Percentiles rank a stretch among this genome's conserved stretches.
Evolutionary conservation across 75 land plant genomes (phyloP).

Genomic region (Chamaecyparis obtusa): DNA sequence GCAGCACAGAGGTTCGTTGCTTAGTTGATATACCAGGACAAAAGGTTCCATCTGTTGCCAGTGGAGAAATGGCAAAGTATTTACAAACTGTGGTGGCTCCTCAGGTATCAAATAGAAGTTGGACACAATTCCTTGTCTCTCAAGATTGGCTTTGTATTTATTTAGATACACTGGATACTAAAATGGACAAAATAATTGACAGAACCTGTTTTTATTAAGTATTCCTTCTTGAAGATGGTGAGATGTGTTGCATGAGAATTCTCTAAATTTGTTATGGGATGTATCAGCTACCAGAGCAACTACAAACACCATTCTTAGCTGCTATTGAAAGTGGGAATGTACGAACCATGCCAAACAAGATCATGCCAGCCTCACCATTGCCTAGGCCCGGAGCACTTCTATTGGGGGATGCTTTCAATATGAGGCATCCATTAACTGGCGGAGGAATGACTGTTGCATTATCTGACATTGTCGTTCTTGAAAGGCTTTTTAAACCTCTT

Average conservation of each 20-base stretch:
- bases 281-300: slow-evolving; percentile 64
- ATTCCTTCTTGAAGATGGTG: background rate
- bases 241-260: background rate
- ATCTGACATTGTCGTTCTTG: slow-evolving; percentile 75
- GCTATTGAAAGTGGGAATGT: slow-evolving; percentile 69
- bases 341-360: slow-evolving; percentile 81
- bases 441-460: slow-evolving; percentile 99
- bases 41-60: slow-evolving; percentile 79
- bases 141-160: background rate
- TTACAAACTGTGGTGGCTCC: slow-evolving; percentile 80
- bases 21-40: slow-evolving; percentile 91
- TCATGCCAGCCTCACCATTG: slow-evolving; percentile 88
- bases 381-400: slow-evolving; percentile 95
- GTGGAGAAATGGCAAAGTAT: slow-evolving; percentile 85
- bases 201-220: background rate
- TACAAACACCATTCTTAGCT: slow-evolving; percentile 62
- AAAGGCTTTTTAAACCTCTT: slow-evolving; percentile 73
- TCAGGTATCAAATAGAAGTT: slow-evolving; percentile 48
- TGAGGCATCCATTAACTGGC: slow-evolving; percentile 94
- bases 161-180: background rate
- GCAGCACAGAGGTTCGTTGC: slow-evolving; percentile 89
- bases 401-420: slow-evolving; percentile 95
- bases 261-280: background rate
- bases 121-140: background rate
- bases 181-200: background rate